Evolutionary conservation across 1,139 yeast species (phyloP), one percentile per base, ranked within the genome.

Genomic region (Debaryomyces fabryi): DNA sequence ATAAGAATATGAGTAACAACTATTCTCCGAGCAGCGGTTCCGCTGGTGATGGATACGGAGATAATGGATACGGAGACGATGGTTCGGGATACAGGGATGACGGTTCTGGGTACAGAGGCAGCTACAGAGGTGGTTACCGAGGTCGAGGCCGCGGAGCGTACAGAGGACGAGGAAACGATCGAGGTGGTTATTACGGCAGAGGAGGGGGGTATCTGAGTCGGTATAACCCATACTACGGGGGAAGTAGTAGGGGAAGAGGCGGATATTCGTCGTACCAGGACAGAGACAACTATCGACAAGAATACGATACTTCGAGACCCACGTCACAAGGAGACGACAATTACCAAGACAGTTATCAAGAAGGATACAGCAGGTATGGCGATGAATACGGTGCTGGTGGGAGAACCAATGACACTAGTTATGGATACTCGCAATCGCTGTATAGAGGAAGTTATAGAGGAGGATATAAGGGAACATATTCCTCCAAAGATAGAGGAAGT

Each of bases 331-430:
- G 44, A 15, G 49, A 47, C 47, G 42, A 44, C 42, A 39, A 33
- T 27, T 45, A 47, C 39, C 46, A 38, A 25, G 45, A 37, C n/a
- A 40, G 16, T 16, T 42, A 48, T 27, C 39, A 60, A 49, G 60
- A 63, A 23, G 51, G 54, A 27, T 42, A 49, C 35, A 50, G 65
- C 44, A 63, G 67, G 42, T 63, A 58, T 42, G 60, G 62, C 48
- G 63, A 58, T 45, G 57, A 60, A 46, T 58, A 63, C 35, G 59
- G 65, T 48, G 69, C 68, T 35, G 59, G 65, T 47, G 69, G 67
- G 21, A 30, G 29, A 15, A 56, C 59, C 45, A 57, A 67, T 47
- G 56, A 53, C 29, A 50, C 57, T 25, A 52, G n/a, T 7, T 30
- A 43, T 23, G 40, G 41, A 13, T 36, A 35, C 27, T 18, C 38